Percentiles rank a stretch among this genome's conserved stretches.
Evolutionary conservation across 345 rosid species (phyloP).

Genomic region (Theobroma cacao): DNA sequence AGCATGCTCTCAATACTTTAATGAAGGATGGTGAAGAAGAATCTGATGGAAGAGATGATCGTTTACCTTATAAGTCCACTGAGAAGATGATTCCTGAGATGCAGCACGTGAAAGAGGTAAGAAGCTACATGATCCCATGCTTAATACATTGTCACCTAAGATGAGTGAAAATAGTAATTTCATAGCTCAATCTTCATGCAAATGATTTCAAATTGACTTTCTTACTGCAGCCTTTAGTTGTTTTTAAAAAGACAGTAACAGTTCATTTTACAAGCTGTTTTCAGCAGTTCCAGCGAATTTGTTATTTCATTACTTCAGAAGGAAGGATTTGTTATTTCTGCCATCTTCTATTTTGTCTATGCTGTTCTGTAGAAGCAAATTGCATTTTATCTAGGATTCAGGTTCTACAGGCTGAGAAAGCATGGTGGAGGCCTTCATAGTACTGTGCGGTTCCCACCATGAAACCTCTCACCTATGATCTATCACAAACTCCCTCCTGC

Average conservation of each 20-base stretch:
- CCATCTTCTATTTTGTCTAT: no score
- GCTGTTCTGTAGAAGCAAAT: no score
- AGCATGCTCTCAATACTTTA: neutral
- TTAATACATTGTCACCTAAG: neutral
- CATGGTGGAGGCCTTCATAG: no score
- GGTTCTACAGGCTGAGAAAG: neutral
- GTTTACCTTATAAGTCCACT: neutral
- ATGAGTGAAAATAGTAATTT: neutral
- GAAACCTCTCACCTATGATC: no score
- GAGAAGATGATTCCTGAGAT: neutral
- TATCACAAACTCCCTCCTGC: no score
- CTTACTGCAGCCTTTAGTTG: neutral
- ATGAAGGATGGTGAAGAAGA: neutral
- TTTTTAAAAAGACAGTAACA: no score
- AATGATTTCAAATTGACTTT: neutral
- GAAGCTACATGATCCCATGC: neutral
- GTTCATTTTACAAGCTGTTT: no score
- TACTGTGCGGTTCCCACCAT: no score
- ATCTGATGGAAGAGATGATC: neutral
- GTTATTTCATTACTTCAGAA: neutral
- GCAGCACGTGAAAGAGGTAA: constrained; percentile 21
- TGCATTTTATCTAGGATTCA: no score
- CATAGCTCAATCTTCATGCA: neutral
- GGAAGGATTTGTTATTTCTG: no score
- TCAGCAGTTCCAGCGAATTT: no score